phyloP scores from a whole-genome alignment of 192 early-diverging fungal genomes.

The Pilaira anomala region DNA sequence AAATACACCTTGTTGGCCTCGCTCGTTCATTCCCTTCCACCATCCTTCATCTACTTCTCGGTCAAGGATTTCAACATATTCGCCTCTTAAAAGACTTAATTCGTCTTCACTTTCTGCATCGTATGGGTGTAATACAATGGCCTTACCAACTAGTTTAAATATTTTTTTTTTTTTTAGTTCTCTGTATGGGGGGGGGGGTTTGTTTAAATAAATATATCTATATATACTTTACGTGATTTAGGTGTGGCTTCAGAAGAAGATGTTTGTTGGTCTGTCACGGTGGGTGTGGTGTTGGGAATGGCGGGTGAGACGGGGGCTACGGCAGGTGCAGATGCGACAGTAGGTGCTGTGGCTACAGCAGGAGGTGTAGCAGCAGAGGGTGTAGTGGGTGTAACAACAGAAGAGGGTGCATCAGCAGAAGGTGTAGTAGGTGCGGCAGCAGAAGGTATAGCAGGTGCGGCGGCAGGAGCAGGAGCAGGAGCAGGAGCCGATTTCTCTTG shows the following conservation, averaged over 20 bases:
- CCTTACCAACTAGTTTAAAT: constrained; percentile 28
- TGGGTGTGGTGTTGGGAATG: background rate
- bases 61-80: constrained; percentile 45
- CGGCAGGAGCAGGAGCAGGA: background rate
- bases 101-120: constrained; percentile 50
- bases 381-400: background rate
- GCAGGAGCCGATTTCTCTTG: background rate
- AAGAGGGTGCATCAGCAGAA: background rate
- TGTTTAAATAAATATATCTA: no score
- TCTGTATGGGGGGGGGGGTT: background rate
- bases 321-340: background rate
- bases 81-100: constrained; percentile 39
- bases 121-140: constrained; percentile 48
- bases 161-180: no score
- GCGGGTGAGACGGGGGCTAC: background rate
- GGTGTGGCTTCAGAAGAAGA: no score
- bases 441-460: background rate
- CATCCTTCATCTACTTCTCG: constrained; percentile 50
- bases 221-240: no score
- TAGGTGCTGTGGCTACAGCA: background rate
- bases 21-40: constrained; percentile 53
- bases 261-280: no score
- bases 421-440: background rate
- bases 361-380: background rate
- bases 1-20: constrained; percentile 46